Evolutionary conservation across 805 yeast species (phyloP), one percentile per base, ranked within the genome.

Genomic region (Sugiyamaella valdiviana): DNA sequence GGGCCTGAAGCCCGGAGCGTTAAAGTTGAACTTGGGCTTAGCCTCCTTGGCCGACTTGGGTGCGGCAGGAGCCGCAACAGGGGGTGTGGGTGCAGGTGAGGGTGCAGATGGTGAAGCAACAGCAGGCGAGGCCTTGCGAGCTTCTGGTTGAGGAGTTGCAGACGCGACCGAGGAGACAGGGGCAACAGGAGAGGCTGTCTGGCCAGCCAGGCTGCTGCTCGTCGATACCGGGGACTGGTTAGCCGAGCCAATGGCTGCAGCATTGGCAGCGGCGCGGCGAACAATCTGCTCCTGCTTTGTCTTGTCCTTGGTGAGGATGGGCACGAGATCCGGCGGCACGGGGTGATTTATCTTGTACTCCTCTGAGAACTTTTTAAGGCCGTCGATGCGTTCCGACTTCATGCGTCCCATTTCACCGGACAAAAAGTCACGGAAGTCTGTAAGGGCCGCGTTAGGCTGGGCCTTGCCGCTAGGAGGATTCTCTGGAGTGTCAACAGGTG

Each of bases 341-440:
- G 71, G 69, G 12, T 67, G 60, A 21, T 55, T 49, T 39, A 89
- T 78, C 65, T 86, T 86, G 66, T 87, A 85, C 56, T 78, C 84
- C 43, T 85, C 87, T 36, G 95, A 79, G 62, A 90, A 89, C 60
- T 85, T 86, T 53, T 78, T 80, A 48, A 87, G 71, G 9, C 69
- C 73, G 37, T 60, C 56, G n/a, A 62, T 48, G 15, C 67, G 54
- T 22, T 63, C 71, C 16, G 54, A 59, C 40, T 59, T 61, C 39
- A 52, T 57, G 44, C 63, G 53, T 46, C 63, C 67, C 23, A 54
- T 45, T 46, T 65, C 68, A 6, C 49, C 61, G n/a, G 53, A 48
- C 12, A 64, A 62, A 56, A 66, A 66, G 47, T 62, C 58, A 45
- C 56, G 51, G 53, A 65, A 64, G 3, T 60, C 51, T n/a, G 62